Evolutionary conservation across 352 stramenopile genomes (phyloP).

Genomic region (Pythium scleroteichum): DNA sequence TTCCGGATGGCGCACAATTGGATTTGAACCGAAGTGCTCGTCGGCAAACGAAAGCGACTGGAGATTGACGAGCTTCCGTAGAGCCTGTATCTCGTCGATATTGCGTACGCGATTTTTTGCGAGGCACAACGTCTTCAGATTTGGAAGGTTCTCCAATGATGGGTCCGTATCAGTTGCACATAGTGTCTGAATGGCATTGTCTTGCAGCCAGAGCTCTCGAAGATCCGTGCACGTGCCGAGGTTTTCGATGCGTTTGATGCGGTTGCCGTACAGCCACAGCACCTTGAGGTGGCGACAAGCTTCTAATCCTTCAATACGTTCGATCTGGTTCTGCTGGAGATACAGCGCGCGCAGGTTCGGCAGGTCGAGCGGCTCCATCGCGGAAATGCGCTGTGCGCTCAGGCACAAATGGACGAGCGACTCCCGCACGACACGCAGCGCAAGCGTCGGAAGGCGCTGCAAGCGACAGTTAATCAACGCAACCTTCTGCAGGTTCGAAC

Average conservation of each 20-base stretch:
- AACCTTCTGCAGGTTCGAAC: slow-evolving; percentile 51
- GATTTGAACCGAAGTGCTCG: slow-evolving; percentile 84
- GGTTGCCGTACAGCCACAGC: slow-evolving; percentile 83
- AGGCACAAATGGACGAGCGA: slow-evolving; percentile 83
- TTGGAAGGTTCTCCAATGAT: slow-evolving; percentile 55
- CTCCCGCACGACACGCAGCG: slow-evolving; percentile 48
- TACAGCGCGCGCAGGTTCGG: slow-evolving; percentile 69
- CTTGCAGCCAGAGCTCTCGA: slow-evolving; percentile 83
- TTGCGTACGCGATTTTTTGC: slow-evolving; percentile 75
- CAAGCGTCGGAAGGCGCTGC: slow-evolving; percentile 33
- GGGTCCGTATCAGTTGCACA: slow-evolving; percentile 31
- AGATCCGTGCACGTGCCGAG: slow-evolving; percentile 67
- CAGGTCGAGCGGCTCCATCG: slow-evolving; percentile 59
- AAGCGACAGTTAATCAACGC: slow-evolving; percentile 82
- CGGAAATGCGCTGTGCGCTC: slow-evolving; percentile 60
- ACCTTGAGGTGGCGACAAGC: slow-evolving; percentile 67
- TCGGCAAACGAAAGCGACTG: slow-evolving; percentile 65
- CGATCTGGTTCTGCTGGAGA: slow-evolving; percentile 82
- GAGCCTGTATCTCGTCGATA: slow-evolving; percentile 66
- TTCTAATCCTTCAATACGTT: slow-evolving; percentile 70
- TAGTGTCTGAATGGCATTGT: slow-evolving; percentile 67
- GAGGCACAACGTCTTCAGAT: slow-evolving; percentile 69
- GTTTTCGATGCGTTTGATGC: slow-evolving; percentile 58
- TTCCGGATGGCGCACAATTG: slow-evolving; percentile 58
- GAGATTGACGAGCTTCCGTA: slow-evolving; percentile 61